Evolutionary conservation across 2,329 filamentous ascomycete species (phyloP).

Genomic region (Hymenoscyphus occultus): DNA sequence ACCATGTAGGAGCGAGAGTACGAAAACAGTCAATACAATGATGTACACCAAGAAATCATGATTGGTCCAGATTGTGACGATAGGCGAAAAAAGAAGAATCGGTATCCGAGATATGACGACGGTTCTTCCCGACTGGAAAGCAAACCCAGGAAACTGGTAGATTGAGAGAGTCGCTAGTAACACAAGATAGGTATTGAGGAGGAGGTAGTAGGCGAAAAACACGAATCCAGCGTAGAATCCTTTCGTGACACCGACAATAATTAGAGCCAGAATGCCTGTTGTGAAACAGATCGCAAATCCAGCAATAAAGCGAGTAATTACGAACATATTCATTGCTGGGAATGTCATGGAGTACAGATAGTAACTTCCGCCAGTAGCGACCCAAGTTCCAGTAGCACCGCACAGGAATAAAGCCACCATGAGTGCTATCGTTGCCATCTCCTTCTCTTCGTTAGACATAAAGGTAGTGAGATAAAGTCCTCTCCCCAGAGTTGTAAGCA

Average conservation of each 20-base stretch:
- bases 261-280: slow-evolving; percentile 45
- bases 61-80: slow-evolving; percentile 52
- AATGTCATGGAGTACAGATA: slow-evolving; percentile 57
- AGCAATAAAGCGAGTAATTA: slow-evolving; percentile 45
- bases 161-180: slow-evolving; percentile 47
- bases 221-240: slow-evolving; percentile 48
- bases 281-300: slow-evolving; percentile 43
- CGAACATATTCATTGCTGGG: slow-evolving; percentile 42
- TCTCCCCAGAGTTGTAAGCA: slow-evolving; percentile 56
- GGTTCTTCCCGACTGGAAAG: slow-evolving; percentile 41
- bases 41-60: slow-evolving; percentile 57
- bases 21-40: slow-evolving; percentile 50
- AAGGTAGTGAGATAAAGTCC: slow-evolving; percentile 58
- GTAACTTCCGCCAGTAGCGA: slow-evolving; percentile 59
- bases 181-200: slow-evolving; percentile 56
- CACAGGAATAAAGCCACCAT: slow-evolving; percentile 58
- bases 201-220: slow-evolving; percentile 57
- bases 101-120: slow-evolving; percentile 54
- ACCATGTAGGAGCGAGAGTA: slow-evolving; percentile 48
- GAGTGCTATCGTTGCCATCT: slow-evolving; percentile 52
- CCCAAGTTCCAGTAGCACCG: slow-evolving; percentile 60
- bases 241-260: slow-evolving; percentile 45
- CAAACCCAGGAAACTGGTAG: slow-evolving; percentile 30
- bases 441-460: slow-evolving; percentile 50
- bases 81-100: slow-evolving; percentile 53